Conservation (phyloP, 2,329 filamentous ascomycete genomes). For the Remersonia thermophila region DNA sequence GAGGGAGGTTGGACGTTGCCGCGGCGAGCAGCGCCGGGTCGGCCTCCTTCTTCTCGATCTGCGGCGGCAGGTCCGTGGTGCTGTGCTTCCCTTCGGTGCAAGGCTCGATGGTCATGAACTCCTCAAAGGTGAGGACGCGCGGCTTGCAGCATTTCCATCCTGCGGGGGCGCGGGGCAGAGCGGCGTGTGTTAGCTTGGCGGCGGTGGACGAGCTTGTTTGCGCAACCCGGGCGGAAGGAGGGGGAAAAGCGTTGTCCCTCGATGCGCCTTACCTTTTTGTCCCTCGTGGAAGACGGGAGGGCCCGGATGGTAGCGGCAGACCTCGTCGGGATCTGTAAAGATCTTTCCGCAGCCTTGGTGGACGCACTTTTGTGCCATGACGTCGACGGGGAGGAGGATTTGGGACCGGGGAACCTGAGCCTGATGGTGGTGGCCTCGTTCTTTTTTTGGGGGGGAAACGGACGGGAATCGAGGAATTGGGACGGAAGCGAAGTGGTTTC, state of each 20-base stretch:
- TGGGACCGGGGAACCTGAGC: no score
- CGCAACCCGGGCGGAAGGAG: no score
- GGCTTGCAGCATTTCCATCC: constrained; percentile 99
- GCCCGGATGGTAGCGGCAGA: constrained; percentile 84
- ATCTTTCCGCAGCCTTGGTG: constrained; percentile 91
- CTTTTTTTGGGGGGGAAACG: background rate
- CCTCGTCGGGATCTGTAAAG: constrained; percentile 70
- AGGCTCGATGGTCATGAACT: constrained; percentile 85
- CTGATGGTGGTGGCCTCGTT: background rate
- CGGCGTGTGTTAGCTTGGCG: constrained; percentile 6
- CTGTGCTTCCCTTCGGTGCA: constrained; percentile 92
- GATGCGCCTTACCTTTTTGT: constrained; percentile 84
- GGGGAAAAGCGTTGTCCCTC: no score
- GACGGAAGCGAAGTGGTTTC: no score
- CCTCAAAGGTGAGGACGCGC: constrained; percentile 91
- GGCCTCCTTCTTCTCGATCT: constrained; percentile 45
- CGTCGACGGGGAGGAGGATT: background rate
- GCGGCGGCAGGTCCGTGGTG: constrained; percentile 60
- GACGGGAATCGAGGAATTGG: no score
- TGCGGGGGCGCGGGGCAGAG: constrained; percentile 25
- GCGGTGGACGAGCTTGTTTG: no score
- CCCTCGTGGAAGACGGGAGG: constrained; percentile 95
- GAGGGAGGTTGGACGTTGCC: constrained; percentile 32
- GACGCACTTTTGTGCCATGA: constrained; percentile 76
- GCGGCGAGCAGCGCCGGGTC: constrained; percentile 30